These are phyloP conservation scores for Termitomyces sp. DNA, from an alignment of 768 basidiomycete genomes.

Conservation along the genomic window DNA sequence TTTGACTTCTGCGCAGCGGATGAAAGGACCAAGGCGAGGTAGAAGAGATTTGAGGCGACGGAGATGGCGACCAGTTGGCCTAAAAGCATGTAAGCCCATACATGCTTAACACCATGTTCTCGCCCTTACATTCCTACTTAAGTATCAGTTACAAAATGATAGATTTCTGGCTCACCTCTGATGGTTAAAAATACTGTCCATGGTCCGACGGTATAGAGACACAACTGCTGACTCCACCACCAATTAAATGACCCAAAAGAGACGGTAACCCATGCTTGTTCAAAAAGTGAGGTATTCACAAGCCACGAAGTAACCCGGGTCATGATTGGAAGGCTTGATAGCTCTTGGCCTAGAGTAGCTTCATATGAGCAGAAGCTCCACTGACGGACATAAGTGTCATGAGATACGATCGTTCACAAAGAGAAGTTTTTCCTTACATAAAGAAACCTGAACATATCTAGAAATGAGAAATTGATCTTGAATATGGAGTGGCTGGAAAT, in stretches of 20 bases:
- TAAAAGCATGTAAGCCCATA: constrained; percentile 69
- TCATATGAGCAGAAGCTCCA: constrained; percentile 55
- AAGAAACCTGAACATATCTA: constrained; percentile 31
- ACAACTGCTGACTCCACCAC: constrained; percentile 71
- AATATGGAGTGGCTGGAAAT: background rate
- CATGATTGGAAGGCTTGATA: constrained; percentile 5
- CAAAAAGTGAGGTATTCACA: constrained; percentile 47
- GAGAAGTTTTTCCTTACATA: constrained; percentile 14
- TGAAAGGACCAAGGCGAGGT: constrained; percentile 40
- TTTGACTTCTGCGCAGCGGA: constrained; percentile 11
- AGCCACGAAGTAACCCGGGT: constrained; percentile 49
- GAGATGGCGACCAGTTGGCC: constrained; percentile 71
- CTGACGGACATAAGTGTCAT: constrained; percentile 17
- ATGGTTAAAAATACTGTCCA: constrained; percentile 48
- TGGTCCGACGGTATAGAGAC: constrained; percentile 51
- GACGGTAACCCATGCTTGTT: constrained; percentile 48
- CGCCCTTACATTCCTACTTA: constrained; percentile 25
- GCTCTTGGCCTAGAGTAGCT: background rate
- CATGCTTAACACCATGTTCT: constrained; percentile 35
- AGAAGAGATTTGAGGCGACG: constrained; percentile 61
- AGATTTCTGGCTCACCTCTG: constrained; percentile 38
- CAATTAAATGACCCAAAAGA: constrained; percentile 45
- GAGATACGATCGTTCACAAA: background rate
- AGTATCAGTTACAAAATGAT: background rate
- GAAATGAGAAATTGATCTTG: background rate